These are phyloP conservation scores for Sclerotinia nivalis DNA, from an alignment of 2,329 filamentous ascomycete species.

Conservation along the genomic window DNA sequence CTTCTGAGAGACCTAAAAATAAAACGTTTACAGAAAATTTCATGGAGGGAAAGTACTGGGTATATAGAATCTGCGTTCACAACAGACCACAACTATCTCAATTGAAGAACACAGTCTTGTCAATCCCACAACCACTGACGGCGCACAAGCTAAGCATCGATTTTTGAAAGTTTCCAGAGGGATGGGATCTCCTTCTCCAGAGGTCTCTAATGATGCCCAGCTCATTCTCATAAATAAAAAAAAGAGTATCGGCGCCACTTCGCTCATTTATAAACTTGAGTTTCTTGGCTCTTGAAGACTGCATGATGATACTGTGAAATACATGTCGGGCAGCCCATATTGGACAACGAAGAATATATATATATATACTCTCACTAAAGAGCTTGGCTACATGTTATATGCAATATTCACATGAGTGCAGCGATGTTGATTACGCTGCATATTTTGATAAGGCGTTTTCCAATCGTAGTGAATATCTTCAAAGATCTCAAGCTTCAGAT, in stretches of 20 bases:
- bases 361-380: conserved; percentile 20
- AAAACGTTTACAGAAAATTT: no score
- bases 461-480: conserved; percentile 9
- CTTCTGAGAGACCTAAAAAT: no score
- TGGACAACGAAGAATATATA: conserved; percentile 3
- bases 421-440: neutral
- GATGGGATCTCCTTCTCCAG: no score
- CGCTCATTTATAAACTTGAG: conserved; percentile 14
- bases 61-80: no score
- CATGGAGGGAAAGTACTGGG: no score
- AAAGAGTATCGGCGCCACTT: conserved; percentile 11
- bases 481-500: conserved; percentile 16
- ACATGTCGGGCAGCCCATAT: neutral
- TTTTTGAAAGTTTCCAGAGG: no score
- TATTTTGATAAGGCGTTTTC: conserved; percentile 2
- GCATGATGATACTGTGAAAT: conserved; percentile 7
- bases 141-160: no score
- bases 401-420: conserved; percentile 2
- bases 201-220: no score
- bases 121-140: no score
- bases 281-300: conserved; percentile 18
- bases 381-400: conserved; percentile 18
- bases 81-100: no score
- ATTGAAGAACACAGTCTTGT: no score
- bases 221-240: neutral